Percentiles rank a stretch among this genome's conserved stretches.
Evolutionary conservation across 75 land plant species (phyloP).

Genomic region (Pinus albicaulis): DNA sequence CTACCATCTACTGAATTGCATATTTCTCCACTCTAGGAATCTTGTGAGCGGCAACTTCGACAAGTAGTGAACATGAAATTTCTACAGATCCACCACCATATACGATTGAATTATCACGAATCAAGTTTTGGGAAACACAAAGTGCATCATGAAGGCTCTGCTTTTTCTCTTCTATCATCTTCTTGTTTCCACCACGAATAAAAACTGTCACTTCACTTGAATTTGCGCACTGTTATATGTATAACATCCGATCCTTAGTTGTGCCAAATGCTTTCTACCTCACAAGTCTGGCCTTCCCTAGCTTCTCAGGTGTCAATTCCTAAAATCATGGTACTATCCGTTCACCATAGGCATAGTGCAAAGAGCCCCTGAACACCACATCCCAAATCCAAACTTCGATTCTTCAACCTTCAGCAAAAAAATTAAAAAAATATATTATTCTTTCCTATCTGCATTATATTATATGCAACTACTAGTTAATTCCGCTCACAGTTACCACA

Average conservation of each 20-base stretch:
- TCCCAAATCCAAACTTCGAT: too few species aligned
- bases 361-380: too few species aligned
- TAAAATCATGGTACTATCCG: conserved; percentile 96
- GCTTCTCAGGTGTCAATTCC: conserved; percentile 91
- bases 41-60: conserved; percentile 87
- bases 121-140: conserved; percentile 93
- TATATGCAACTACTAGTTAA: too few species aligned
- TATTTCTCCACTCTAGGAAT: conserved; percentile 94
- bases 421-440: too few species aligned
- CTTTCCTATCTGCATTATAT: too few species aligned
- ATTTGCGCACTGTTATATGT: conserved; percentile 97
- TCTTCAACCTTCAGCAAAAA: too few species aligned
- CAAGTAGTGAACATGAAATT: conserved; percentile 85
- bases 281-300: conserved; percentile 94
- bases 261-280: conserved; percentile 96
- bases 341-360: too few species aligned
- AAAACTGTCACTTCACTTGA: conserved; percentile 94
- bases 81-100: conserved; percentile 98
- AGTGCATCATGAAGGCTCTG: conserved; percentile 96
- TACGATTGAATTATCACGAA: conserved; percentile 92
- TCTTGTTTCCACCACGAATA: conserved; percentile 96
- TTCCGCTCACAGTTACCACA: too few species aligned
- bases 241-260: conserved; percentile 93
- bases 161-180: conserved; percentile 98
- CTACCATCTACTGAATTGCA: too few species aligned